Base-by-base conservation (phyloP, 768 basidiomycete genomes). In the Polyporus arcularius region DNA sequence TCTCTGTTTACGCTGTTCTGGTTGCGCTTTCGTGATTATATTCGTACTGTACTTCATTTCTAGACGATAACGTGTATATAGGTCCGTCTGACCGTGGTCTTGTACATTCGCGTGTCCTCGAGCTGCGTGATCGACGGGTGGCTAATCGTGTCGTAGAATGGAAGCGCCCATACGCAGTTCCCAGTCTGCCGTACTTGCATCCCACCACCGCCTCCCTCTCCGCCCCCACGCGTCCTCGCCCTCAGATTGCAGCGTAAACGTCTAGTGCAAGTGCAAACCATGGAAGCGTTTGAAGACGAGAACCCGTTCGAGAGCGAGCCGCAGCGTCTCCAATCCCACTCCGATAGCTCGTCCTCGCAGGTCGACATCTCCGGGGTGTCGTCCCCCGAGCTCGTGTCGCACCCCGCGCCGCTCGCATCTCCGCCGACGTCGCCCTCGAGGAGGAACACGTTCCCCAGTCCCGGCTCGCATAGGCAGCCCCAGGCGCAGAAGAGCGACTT, bases 401-500 rank as follows among this genome's bases (percentile, higher is more conserved):
- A 53, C 66, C 82, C 55, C 72, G 75, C 60, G 77, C 52, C 55
- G 18, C 42, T 49, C n/a, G 21, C 79, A 21, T 76, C 83, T 38
- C 80, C 85, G 16, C 80, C 87, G 16, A 68, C 75, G 28, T 77
- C 80, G 16, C 76, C 82, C 5, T 58, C 68, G 32, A 76, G 73
- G 53, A 76, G 79, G 10, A 81, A 81, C 45, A 62, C 71, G 32
- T 83, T 86, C 66, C 80, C 86, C 10, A 84, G 89, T 5, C 76
- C 81, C 15, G 85, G 81, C 15, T 79, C 85, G 1, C 83, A 84
- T 60, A 81, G 78, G 57, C 80, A 82, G 38, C 75, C 81, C 53
- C 72, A 79, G 60, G 75, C 79, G n/a, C 79, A 76, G 75, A 93
- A 90, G 81, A 86, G 75, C 38, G 90, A 92, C 72, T 90, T 87